Base-by-base conservation (phyloP, 2,329 filamentous ascomycete species). In the Pleomassaria siparia region DNA sequence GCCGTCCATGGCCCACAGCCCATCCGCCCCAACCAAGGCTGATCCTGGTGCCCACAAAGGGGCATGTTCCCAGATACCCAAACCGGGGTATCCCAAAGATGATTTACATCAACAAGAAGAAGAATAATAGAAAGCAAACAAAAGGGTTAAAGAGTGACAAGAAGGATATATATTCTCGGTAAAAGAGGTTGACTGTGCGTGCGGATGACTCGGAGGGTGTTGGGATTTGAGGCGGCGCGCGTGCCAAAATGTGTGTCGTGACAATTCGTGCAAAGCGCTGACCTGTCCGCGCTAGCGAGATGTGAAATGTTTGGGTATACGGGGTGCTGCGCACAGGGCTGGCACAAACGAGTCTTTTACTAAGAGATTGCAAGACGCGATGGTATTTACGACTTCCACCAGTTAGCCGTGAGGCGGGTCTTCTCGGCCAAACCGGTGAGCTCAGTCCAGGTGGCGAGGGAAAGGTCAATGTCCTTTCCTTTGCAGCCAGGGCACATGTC, bases 191-290 rank as follows among this genome's bases (percentile, higher is more conserved):
- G 24, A 35, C 57, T n/a, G n/a, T n/a, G 43, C 57, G 53, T 52
- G 44, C 44, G 46, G 42, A 30, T 39, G 52, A 60, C 58, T 55
- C 56, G 53, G 50, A 48, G 21, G 12, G 16, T 43, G 51, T 51
- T 41, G 46, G 58, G 56, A 57, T 55, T 53, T 58, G n/a, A 20
- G 20, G 11, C 7, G 7, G 25, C 4, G 57, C 56, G 59, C 53
- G 49, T 49, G 47, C 52, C 54, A 56, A 55, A 58, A 44, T 57
- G 52, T 54, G 44, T 47, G 44, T 66, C 64, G 55, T 67, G 54
- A 66, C 54, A 50, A 56, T 62, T 70, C 67, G 62, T 70, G 64
- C 65, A 69, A 67, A 70, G 67, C 67, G 67, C 67, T 68, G 66
- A 69, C 49, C 64, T 62, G 67, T 60, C 64, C 64, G 67, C 67